A percentile compares a stretch with the other conserved stretches of the same genome.
phyloP scores from a whole-genome alignment of 1,284 basidiomycete species.

The Microbotryum scabiosae region DNA sequence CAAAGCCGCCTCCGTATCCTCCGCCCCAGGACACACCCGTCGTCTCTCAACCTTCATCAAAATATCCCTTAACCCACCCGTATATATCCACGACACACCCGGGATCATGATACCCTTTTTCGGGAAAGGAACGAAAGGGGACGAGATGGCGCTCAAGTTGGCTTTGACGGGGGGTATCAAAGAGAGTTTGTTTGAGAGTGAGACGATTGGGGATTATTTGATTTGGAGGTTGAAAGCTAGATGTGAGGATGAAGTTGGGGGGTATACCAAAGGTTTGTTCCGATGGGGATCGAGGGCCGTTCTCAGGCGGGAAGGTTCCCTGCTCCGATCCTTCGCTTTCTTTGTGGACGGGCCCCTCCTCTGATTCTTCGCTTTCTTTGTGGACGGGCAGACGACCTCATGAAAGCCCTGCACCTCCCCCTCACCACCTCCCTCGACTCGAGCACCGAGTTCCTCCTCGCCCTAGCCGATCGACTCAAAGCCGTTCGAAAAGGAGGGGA shows the following conservation, averaged over 20 bases:
- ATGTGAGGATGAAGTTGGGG: slow-evolving; percentile 50
- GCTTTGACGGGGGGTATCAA: slow-evolving; percentile 93
- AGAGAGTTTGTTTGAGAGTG: slow-evolving; percentile 78
- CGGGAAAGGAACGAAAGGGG: slow-evolving; percentile 71
- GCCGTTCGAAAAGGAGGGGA: slow-evolving; percentile 69
- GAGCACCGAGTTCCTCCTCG: slow-evolving; percentile 56
- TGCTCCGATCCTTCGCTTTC: not conserved
- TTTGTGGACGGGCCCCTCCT: not conserved
- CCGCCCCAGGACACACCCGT: slow-evolving; percentile 79
- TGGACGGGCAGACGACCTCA: slow-evolving; percentile 19
- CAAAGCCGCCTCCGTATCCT: slow-evolving; percentile 82
- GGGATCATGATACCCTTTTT: slow-evolving; percentile 96
- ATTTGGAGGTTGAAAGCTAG: slow-evolving; percentile 67
- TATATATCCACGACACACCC: slow-evolving; percentile 93
- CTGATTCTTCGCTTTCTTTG: not conserved
- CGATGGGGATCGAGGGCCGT: not conserved
- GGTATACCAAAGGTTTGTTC: slow-evolving; percentile 49
- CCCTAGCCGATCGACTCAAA: slow-evolving; percentile 64
- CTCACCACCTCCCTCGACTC: slow-evolving; percentile 51
- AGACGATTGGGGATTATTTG: slow-evolving; percentile 75
- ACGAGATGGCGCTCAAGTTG: slow-evolving; percentile 85
- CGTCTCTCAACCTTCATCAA: slow-evolving; percentile 73
- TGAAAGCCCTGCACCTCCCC: slow-evolving; percentile 24
- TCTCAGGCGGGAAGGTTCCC: not conserved
- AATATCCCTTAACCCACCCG: slow-evolving; percentile 63